Conservation (phyloP, 2,329 filamentous ascomycete species). For the Metarhizium sp. region DNA sequence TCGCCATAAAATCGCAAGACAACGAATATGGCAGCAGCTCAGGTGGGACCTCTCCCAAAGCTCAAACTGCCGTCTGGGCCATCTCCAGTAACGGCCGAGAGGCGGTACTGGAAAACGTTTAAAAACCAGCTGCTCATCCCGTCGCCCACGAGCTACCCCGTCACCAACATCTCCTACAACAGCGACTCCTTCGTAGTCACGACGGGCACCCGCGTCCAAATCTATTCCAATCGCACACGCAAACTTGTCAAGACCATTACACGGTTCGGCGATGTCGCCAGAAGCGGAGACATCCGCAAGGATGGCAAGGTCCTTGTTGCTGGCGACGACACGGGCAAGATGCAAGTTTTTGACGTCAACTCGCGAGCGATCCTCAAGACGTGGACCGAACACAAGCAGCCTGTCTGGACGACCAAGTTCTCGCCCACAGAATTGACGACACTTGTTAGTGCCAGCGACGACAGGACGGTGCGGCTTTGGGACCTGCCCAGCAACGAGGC, state of each 20-base stretch:
- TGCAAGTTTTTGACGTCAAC: constrained; percentile 88
- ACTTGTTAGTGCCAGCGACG: constrained; percentile 83
- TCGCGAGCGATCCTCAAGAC: constrained; percentile 90
- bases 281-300: constrained; percentile 77
- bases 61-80: constrained; percentile 78
- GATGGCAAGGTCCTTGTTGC: constrained; percentile 86
- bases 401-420: constrained; percentile 86
- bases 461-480: constrained; percentile 89
- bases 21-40: constrained; percentile 56
- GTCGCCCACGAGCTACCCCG: constrained; percentile 78
- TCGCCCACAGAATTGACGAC: constrained; percentile 81
- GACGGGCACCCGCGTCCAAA: constrained; percentile 85
- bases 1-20: not conserved
- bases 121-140: constrained; percentile 84
- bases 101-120: constrained; percentile 94
- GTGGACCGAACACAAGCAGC: constrained; percentile 90
- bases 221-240: constrained; percentile 85
- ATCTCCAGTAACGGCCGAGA: constrained; percentile 77
- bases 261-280: constrained; percentile 83
- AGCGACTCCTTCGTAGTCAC: constrained; percentile 83
- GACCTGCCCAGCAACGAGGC: constrained; percentile 76
- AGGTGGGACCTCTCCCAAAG: constrained; percentile 70
- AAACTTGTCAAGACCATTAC: constrained; percentile 92
- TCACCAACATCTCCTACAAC: constrained; percentile 79
- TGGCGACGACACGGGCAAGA: constrained; percentile 81